Evolutionary conservation across 2,329 filamentous ascomycete species (phyloP).

Genomic region (Macrophomina tecta): DNA sequence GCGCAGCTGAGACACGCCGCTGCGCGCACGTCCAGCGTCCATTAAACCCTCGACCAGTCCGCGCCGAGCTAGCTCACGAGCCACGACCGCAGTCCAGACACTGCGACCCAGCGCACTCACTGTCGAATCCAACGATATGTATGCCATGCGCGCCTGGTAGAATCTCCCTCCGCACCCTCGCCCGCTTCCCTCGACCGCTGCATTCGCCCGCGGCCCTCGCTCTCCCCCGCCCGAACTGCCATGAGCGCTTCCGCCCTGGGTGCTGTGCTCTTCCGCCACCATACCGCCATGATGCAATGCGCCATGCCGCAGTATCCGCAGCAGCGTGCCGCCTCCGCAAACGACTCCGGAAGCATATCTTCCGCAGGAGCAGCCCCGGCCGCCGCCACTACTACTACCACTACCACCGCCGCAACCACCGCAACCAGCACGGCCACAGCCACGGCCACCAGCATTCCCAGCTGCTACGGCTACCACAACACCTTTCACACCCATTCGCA

Average conservation of each 20-base stretch:
- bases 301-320: not conserved
- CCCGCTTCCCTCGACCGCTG: not conserved
- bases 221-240: not conserved
- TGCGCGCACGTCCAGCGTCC: constrained; percentile 8
- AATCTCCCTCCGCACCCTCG: not conserved
- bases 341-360: not conserved
- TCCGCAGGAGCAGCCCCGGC: not conserved
- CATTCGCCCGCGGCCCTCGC: not conserved
- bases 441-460: constrained; percentile 39
- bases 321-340: constrained; percentile 7
- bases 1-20: constrained; percentile 20
- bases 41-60: constrained; percentile 11
- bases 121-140: not conserved
- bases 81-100: constrained; percentile 22
- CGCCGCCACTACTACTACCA: not conserved
- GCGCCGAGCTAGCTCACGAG: constrained; percentile 12
- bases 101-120: constrained; percentile 7
- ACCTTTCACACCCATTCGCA: constrained; percentile 48
- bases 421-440: constrained; percentile 48
- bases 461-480: constrained; percentile 49
- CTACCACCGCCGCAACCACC: constrained; percentile 33
- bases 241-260: constrained; percentile 23
- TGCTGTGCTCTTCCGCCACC: constrained; percentile 25
- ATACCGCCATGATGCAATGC: constrained; percentile 20
- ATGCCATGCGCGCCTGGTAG: constrained; percentile 8